Percentiles rank a stretch among this genome's conserved stretches.
phyloP scores from a whole-genome alignment of 768 basidiomycete genomes.

The Scleroderma citrinum region DNA sequence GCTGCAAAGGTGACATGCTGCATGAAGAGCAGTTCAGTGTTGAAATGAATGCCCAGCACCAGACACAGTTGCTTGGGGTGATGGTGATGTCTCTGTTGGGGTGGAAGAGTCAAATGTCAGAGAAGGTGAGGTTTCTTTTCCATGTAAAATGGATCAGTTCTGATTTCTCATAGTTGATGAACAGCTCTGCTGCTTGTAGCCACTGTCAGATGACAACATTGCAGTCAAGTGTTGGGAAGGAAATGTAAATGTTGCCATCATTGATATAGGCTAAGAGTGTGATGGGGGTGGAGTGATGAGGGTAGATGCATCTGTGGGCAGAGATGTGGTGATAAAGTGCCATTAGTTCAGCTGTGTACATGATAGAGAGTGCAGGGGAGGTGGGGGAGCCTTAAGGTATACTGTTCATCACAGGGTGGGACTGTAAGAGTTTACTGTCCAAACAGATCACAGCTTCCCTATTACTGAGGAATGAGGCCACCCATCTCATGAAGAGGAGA shows the following conservation, averaged over 20 bases:
- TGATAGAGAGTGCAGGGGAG: conserved; percentile 19
- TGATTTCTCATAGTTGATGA: conserved; percentile 9
- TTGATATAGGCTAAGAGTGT: not conserved
- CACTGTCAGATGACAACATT: not conserved
- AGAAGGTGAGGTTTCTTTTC: conserved; percentile 3
- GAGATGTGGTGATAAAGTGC: not conserved
- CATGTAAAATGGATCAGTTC: conserved; percentile 28
- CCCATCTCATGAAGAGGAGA: not conserved
- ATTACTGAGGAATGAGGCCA: not conserved
- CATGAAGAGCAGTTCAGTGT: not conserved
- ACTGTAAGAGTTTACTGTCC: not conserved
- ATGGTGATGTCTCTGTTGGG: conserved; percentile 3
- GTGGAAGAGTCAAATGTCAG: conserved; percentile 5
- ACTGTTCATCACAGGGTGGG: conserved; percentile 6
- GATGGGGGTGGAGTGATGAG: not conserved
- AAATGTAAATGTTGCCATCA: not conserved
- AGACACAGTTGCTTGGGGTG: too few species aligned
- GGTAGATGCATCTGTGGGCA: not conserved
- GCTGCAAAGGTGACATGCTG: not conserved
- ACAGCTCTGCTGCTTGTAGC: not conserved
- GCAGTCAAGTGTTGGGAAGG: not conserved
- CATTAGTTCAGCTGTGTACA: too few species aligned
- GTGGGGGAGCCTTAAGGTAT: conserved; percentile 27
- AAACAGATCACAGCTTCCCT: not conserved
- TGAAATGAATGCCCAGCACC: too few species aligned